These are phyloP conservation scores for Aspergillus hiratsukae DNA, from an alignment of 2,329 filamentous ascomycete species.

Conservation along the genomic window DNA sequence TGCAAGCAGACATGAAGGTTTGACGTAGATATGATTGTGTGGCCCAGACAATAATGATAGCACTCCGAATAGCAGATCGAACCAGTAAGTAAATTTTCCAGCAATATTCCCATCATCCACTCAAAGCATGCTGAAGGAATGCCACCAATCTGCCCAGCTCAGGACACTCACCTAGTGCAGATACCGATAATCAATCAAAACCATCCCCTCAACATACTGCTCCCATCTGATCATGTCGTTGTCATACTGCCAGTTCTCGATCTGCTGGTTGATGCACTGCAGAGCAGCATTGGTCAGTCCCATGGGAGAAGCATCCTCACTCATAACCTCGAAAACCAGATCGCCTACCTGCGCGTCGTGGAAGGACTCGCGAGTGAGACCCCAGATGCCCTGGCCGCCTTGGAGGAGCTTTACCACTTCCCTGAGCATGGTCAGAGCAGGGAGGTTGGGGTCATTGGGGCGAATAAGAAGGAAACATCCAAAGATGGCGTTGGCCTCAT, in stretches of 20 bases:
- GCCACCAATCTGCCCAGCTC: not conserved
- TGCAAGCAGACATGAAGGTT: no score
- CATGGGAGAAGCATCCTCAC: not conserved
- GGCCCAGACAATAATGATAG: no score
- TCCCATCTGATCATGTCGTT: not conserved
- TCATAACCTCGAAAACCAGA: not conserved
- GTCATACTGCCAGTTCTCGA: not conserved
- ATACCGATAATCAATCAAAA: not conserved
- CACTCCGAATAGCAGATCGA: no score
- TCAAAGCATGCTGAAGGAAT: not conserved
- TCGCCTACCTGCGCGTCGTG: not conserved
- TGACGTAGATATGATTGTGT: no score
- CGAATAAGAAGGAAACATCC: not conserved
- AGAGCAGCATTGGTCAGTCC: not conserved
- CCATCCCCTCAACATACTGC: not conserved
- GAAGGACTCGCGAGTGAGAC: not conserved
- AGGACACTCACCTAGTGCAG: not conserved
- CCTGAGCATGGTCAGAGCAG: not conserved
- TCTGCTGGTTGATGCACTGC: not conserved
- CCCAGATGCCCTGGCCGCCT: not conserved
- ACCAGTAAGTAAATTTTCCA: no score
- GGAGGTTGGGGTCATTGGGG: not conserved
- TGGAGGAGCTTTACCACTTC: not conserved
- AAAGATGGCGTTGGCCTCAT: not conserved
- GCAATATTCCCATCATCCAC: no score